Conservation (phyloP, 2,329 filamentous ascomycete genomes). For the Botrytis elliptica region DNA sequence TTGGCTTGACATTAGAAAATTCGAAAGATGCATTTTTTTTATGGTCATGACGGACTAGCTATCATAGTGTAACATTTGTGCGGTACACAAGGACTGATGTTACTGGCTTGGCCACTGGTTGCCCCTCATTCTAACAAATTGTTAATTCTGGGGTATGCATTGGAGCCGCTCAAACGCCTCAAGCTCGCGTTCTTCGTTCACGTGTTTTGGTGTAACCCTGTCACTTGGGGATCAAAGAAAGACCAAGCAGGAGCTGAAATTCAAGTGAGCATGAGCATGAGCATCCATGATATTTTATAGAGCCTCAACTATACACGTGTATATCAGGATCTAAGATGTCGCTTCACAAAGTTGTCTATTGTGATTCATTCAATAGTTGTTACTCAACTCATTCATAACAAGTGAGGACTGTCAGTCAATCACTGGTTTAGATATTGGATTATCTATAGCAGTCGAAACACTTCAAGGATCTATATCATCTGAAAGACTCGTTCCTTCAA, state of each 20-base stretch:
- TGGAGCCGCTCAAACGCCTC: not conserved
- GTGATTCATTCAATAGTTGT: not conserved
- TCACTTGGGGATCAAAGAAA: not conserved
- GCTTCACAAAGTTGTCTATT: not conserved
- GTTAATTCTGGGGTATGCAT: not conserved
- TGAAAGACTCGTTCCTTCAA: not conserved
- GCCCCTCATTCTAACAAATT: not conserved
- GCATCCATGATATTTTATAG: not conserved
- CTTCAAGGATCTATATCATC: not conserved
- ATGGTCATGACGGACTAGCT: not conserved
- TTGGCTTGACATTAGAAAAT: not conserved
- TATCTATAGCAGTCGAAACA: not conserved
- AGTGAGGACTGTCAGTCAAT: not conserved
- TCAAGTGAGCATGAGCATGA: not conserved
- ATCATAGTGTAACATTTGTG: not conserved
- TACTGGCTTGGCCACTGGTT: not conserved
- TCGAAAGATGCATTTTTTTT: not conserved
- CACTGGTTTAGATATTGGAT: not conserved
- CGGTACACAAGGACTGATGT: not conserved
- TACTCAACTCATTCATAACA: not conserved
- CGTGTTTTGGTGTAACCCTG: not conserved
- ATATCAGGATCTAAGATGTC: not conserved
- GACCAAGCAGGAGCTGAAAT: not conserved
- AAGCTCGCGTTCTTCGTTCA: not conserved
- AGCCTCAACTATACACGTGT: no score